Evolutionary conservation across 768 basidiomycete species (phyloP), one percentile per base, ranked within the genome.

Genomic region (Psilocybe subaeruginosa): DNA sequence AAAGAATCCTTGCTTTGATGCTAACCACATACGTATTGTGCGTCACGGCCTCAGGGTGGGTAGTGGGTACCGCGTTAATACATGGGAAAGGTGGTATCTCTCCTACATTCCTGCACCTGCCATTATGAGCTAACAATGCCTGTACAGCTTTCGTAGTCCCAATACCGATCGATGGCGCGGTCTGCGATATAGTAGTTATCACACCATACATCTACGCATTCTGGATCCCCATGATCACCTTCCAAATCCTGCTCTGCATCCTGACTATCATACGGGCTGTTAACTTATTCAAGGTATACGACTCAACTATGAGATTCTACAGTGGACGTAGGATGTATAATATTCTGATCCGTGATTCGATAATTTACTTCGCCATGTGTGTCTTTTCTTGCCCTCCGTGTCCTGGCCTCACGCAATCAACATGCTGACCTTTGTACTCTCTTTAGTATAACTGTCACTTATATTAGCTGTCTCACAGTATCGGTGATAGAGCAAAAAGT

Each of bases 321-420:
- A 14, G 29, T 37, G 54, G 54, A 17, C 17, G 23, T 27, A 4
- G 54, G 23, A 8, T 54, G 37, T 54, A 41, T 37, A 30, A 54
- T 12, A 54, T 54, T 19, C 35, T 54, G 19, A 54, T 54, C 23
- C 54, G 54, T 23, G 54, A 54, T 30, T 54, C 54, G 12, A 41
- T 27, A 43, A 39, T 54, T 6, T 54, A 54, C 23, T 54, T 54
- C 29, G 23, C 41, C 4, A 27, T 43, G 54, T 54, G 14, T 6
- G 54, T 54, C 16, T 35, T 39, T 1, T 27, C 27, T 49, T 27
- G 17, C n/a, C 3, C 11, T 49, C n/a, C 11, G 27, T 7, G 11
- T 23, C 23, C 23, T 23, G 23, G 23, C 23, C 23, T 23, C 23
- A 23, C 23, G 23, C 23, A 23, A 23, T 19, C 37, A 8, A 39